phyloP scores from a whole-genome alignment of 1,284 basidiomycete genomes.

The Puccinia brachypodii region DNA sequence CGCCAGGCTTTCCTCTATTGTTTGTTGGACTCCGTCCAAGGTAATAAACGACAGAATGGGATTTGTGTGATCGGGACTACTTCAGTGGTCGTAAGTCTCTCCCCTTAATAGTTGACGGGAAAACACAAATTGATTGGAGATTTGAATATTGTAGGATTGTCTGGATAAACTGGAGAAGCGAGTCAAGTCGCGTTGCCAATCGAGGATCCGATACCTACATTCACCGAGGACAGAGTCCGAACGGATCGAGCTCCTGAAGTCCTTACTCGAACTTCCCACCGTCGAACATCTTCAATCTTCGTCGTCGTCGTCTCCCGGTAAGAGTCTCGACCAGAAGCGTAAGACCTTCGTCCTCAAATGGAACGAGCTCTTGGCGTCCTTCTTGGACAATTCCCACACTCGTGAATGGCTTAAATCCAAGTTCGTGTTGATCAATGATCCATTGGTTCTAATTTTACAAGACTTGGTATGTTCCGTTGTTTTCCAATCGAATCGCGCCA shows the following conservation, averaged over 20 bases:
- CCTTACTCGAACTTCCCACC: constrained; percentile 1
- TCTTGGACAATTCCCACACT: not conserved
- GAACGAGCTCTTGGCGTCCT: not conserved
- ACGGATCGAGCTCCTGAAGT: not conserved
- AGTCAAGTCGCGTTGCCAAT: constrained; percentile 92
- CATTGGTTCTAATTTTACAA: constrained; percentile 2
- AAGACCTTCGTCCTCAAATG: not conserved
- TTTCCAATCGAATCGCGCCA: not conserved
- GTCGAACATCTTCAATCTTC: not conserved
- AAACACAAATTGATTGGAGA: not conserved
- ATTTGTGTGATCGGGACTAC: constrained; percentile 80
- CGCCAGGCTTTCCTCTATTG: constrained; percentile 56
- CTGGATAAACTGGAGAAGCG: constrained; percentile 86
- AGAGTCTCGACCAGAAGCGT: not conserved
- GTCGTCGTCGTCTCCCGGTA: not conserved
- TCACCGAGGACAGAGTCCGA: constrained; percentile 55
- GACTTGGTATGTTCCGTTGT: constrained; percentile 5
- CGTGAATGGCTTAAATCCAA: constrained; percentile 1
- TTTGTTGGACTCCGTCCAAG: constrained; percentile 68
- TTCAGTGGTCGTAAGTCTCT: constrained; percentile 64
- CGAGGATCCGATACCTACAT: constrained; percentile 75
- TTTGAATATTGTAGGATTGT: constrained; percentile 65
- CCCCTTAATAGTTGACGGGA: not conserved
- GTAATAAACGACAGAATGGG: constrained; percentile 62
- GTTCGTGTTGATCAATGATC: constrained; percentile 11